These are phyloP conservation scores for Nidularia pulvinata DNA, from an alignment of 768 basidiomycete species.

Conservation along the genomic window DNA sequence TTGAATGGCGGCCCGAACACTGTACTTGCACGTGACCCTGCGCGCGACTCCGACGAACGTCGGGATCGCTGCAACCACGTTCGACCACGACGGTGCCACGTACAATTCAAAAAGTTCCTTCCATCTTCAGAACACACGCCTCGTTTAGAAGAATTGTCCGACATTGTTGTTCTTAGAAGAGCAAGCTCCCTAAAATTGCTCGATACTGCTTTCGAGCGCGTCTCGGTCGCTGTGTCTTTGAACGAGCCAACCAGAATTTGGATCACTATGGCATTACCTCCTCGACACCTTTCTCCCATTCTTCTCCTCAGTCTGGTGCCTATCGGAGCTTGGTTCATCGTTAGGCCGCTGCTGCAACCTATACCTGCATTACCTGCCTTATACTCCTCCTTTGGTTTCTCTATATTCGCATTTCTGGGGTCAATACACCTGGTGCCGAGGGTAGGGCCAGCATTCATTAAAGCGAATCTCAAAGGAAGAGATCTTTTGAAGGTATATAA, in stretches of 20 bases:
- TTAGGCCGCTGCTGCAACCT: conserved; percentile 72
- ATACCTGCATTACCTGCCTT: conserved; percentile 70
- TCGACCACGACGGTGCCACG: too few relatives aligned
- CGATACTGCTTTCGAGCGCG: too few relatives aligned
- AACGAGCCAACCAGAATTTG: not conserved
- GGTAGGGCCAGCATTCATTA: conserved; percentile 78
- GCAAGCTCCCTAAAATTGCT: too few relatives aligned
- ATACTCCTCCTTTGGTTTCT: conserved; percentile 81
- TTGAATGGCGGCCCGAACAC: too few relatives aligned
- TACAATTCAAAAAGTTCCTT: too few relatives aligned
- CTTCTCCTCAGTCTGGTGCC: conserved; percentile 64
- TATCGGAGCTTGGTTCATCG: conserved; percentile 70
- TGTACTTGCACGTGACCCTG: too few relatives aligned
- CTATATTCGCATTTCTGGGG: conserved; percentile 78
- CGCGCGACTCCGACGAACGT: too few relatives aligned
- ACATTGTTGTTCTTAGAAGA: too few relatives aligned
- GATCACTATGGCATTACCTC: conserved; percentile 20
- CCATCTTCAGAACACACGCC: too few relatives aligned
- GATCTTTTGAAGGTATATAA: conserved; percentile 86
- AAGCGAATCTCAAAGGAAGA: conserved; percentile 79
- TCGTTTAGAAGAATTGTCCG: too few relatives aligned
- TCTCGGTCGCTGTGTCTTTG: not conserved
- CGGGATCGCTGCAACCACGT: too few relatives aligned
- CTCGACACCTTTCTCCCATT: conserved; percentile 50
- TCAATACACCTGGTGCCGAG: conserved; percentile 82